These are phyloP conservation scores for Nicotiana attenuata DNA, from an alignment of 257 asterid genomes.

Conservation along the genomic window DNA sequence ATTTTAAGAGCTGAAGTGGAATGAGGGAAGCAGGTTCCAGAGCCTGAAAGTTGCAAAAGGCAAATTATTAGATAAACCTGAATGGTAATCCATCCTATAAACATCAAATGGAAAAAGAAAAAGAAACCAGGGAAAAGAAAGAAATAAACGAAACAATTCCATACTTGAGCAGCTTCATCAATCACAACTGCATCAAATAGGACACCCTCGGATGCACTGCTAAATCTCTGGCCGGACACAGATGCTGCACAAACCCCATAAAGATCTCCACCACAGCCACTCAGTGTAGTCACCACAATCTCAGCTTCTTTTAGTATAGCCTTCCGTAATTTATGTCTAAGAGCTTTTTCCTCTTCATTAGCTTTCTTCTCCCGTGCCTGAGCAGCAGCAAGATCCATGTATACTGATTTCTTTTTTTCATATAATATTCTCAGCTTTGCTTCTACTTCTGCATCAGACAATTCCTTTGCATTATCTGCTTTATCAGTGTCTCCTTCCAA, in stretches of 20 bases:
- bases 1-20: conserved; percentile 96
- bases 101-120: conserved; percentile 7
- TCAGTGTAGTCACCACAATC: conserved; percentile 85
- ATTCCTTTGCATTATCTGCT: conserved; percentile 39
- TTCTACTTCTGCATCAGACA: conserved; percentile 64
- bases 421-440: conserved; percentile 65
- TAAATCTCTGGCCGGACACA: conserved; percentile 61
- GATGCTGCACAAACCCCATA: conserved; percentile 90
- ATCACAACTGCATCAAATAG: conserved; percentile 96
- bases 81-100: not conserved
- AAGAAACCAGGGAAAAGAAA: conserved; percentile 17
- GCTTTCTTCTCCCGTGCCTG: conserved; percentile 79
- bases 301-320: conserved; percentile 91
- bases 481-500: conserved; percentile 42
- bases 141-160: conserved; percentile 7
- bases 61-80: conserved; percentile 2
- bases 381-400: conserved; percentile 63
- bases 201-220: conserved; percentile 54
- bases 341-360: conserved; percentile 76
- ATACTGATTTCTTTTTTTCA: conserved; percentile 60
- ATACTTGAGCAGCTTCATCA: conserved; percentile 99
- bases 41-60: conserved; percentile 44
- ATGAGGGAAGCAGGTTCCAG: conserved; percentile 96
- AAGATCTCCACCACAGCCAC: conserved; percentile 98
- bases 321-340: conserved; percentile 71